These are phyloP conservation scores for Fusarium neocosmosporiellum DNA, from an alignment of 2,329 filamentous ascomycete genomes.

Conservation along the genomic window DNA sequence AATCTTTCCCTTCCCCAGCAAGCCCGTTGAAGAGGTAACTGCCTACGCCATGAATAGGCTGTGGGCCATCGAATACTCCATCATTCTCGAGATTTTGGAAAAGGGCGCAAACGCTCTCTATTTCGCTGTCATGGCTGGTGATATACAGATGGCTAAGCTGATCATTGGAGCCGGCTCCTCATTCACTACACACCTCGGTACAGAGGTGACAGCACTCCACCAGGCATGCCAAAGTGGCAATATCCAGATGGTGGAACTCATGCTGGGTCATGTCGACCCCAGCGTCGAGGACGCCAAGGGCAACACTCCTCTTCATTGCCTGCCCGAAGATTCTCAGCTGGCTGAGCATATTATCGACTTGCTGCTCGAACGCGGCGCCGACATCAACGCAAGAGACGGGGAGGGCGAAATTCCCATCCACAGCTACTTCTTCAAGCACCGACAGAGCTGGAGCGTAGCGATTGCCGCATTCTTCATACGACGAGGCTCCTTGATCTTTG, in stretches of 20 bases:
- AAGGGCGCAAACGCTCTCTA: conserved; percentile 17
- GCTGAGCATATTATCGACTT: neutral
- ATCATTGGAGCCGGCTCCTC: neutral
- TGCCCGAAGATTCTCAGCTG: neutral
- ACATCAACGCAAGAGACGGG: neutral
- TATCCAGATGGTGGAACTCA: neutral
- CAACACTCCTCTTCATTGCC: neutral
- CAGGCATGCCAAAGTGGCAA: neutral
- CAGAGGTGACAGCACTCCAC: conserved; percentile 7
- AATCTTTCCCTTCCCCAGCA: neutral
- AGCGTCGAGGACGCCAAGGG: neutral
- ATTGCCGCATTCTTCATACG: no score
- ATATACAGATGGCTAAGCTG: neutral
- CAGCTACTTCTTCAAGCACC: neutral
- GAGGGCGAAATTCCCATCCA: neutral
- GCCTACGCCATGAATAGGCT: no score
- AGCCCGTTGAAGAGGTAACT: neutral
- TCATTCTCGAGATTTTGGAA: neutral
- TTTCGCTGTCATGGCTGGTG: conserved; percentile 6
- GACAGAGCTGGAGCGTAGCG: no score
- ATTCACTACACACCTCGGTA: conserved; percentile 3
- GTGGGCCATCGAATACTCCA: neutral
- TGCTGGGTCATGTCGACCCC: neutral
- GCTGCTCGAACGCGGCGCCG: neutral
- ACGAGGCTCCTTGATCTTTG: no score